Percentiles rank a stretch among this genome's conserved stretches.
Conservation (phyloP, 495 filamentous ascomycete species). For the Penicillium salamii region DNA sequence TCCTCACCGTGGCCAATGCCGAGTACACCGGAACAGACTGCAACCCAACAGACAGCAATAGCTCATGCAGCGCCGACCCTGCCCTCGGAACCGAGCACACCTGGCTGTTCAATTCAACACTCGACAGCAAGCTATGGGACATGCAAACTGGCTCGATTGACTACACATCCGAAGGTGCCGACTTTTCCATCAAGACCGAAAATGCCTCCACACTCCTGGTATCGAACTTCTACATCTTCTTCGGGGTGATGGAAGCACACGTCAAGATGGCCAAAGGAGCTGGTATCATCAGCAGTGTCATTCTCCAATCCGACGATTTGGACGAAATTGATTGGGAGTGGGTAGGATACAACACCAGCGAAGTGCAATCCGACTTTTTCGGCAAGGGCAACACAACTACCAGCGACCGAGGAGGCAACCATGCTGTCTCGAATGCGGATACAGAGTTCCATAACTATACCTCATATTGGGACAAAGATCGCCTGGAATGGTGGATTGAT, state of each 20-base stretch:
- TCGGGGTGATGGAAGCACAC: constrained; percentile 64
- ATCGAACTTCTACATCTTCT: constrained; percentile 76
- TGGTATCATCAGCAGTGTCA: constrained; percentile 74
- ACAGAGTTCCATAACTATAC: constrained; percentile 70
- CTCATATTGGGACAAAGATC: constrained; percentile 73
- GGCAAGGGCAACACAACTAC: constrained; percentile 73
- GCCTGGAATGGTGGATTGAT: constrained; percentile 75
- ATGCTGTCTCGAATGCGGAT: constrained; percentile 53
- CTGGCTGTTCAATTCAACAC: constrained; percentile 75
- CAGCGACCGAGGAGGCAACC: constrained; percentile 57
- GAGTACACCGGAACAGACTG: constrained; percentile 42
- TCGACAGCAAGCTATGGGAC: constrained; percentile 57
- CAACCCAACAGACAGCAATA: constrained; percentile 53
- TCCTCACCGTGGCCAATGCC: neutral
- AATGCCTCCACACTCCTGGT: constrained; percentile 46
- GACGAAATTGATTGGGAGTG: constrained; percentile 85
- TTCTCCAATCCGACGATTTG: constrained; percentile 76
- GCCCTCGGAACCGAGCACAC: constrained; percentile 72
- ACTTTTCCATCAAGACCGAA: constrained; percentile 62
- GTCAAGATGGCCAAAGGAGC: constrained; percentile 62
- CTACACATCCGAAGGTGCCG: constrained; percentile 58
- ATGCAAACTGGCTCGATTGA: constrained; percentile 58
- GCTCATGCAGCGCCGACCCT: constrained; percentile 65
- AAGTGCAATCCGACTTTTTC: constrained; percentile 84
- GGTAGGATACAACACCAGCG: constrained; percentile 43